phyloP scores from a whole-genome alignment of 768 basidiomycete species.

The Harrya chromipes region DNA sequence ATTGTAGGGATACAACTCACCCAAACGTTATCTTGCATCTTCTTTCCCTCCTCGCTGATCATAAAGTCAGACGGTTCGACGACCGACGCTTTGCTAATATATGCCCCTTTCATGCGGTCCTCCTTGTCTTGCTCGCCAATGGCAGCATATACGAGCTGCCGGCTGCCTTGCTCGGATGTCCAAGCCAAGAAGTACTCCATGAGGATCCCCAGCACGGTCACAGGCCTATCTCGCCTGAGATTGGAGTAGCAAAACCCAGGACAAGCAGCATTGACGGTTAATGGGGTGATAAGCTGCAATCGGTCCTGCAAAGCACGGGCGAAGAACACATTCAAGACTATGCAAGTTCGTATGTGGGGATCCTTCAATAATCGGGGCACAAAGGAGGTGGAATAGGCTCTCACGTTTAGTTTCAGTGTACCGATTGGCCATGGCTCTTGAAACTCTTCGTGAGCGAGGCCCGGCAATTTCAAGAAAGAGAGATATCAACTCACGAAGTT shows the following conservation, averaged over 20 bases:
- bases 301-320: constrained; percentile 24
- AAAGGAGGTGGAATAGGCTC: neutral
- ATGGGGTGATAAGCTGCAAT: constrained; percentile 15
- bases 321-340: constrained; percentile 33
- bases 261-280: constrained; percentile 24
- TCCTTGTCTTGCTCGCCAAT: constrained; percentile 23
- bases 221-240: constrained; percentile 9
- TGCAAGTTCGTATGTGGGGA: no score
- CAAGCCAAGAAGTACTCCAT: constrained; percentile 11
- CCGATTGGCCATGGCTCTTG: constrained; percentile 17
- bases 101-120: constrained; percentile 22
- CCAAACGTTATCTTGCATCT: constrained; percentile 33
- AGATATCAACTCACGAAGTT: constrained; percentile 12
- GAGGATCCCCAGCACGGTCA: neutral
- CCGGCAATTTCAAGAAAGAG: neutral
- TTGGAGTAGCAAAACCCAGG: constrained; percentile 34
- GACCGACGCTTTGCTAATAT: constrained; percentile 8
- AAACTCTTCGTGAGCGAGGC: neutral
- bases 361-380: neutral
- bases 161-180: constrained; percentile 33
- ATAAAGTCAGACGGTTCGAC: constrained; percentile 33
- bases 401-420: constrained; percentile 30
- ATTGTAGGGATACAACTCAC: constrained; percentile 18
- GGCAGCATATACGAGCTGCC: constrained; percentile 33
- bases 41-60: constrained; percentile 27